Conservation (phyloP, 495 filamentous ascomycete genomes). For the Ascodesmis nigricans region DNA sequence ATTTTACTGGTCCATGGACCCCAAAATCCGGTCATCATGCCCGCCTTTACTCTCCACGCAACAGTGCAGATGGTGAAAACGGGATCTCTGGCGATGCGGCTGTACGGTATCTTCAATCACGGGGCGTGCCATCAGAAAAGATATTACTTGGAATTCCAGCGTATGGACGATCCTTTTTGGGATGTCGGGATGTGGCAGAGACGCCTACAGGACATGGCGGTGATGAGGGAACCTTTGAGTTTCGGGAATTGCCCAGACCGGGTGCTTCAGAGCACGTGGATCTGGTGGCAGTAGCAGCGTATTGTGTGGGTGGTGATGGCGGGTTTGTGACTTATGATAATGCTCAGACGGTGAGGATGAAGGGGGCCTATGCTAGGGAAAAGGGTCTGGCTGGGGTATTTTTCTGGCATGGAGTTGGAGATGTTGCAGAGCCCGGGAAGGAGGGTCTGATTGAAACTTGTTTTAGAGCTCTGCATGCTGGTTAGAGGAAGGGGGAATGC, state of each 20-base stretch:
- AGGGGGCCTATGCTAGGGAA: slow-evolving; percentile 58
- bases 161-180: slow-evolving; percentile 64
- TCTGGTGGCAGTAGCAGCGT: slow-evolving; percentile 42
- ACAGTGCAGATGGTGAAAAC: slow-evolving; percentile 26
- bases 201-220: slow-evolving; percentile 41
- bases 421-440: slow-evolving; percentile 36
- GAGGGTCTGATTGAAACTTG: slow-evolving; percentile 56
- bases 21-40: slow-evolving; percentile 51
- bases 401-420: slow-evolving; percentile 78
- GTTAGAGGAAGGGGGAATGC: too few species aligned
- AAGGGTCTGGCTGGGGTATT: slow-evolving; percentile 63
- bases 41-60: slow-evolving; percentile 44
- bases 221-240: slow-evolving; percentile 58
- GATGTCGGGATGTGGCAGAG: slow-evolving; percentile 40
- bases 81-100: slow-evolving; percentile 42
- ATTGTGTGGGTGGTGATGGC: slow-evolving; percentile 57
- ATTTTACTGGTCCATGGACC: slow-evolving; percentile 68
- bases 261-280: slow-evolving; percentile 50
- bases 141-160: slow-evolving; percentile 61
- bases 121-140: slow-evolving; percentile 49
- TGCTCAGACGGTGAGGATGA: slow-evolving; percentile 59
- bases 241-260: slow-evolving; percentile 49
- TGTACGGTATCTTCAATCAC: slow-evolving; percentile 40
- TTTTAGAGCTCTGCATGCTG: slow-evolving; percentile 43
- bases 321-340: slow-evolving; percentile 81